Evolutionary conservation across 2,329 filamentous ascomycete species (phyloP).

Genomic region (Chaetomium olivaceum): DNA sequence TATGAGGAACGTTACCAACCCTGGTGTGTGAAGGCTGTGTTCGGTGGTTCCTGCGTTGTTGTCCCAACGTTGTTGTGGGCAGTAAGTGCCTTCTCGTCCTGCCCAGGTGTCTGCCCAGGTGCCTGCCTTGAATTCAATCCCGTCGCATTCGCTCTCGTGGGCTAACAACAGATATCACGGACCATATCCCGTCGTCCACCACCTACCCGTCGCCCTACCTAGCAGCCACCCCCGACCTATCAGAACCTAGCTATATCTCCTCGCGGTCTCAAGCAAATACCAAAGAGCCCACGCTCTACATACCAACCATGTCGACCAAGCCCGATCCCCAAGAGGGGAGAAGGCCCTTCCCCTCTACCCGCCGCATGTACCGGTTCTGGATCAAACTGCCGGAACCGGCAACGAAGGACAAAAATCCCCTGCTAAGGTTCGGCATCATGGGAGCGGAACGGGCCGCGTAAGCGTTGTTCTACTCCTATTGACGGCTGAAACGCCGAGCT

Average conservation of each 20-base stretch:
- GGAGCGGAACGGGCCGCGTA: constrained; percentile 45
- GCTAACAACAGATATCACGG: neutral
- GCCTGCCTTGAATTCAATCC: neutral
- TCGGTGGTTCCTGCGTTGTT: neutral
- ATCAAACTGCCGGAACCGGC: neutral
- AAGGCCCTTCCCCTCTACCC: neutral
- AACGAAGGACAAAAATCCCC: constrained; percentile 6
- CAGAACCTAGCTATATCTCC: neutral
- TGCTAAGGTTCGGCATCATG: constrained; percentile 44
- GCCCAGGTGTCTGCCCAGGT: too few relatives aligned
- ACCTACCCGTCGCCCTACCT: neutral
- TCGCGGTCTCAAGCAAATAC: neutral
- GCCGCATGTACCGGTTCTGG: neutral
- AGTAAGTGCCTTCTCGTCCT: too few relatives aligned
- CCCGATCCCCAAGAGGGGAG: neutral
- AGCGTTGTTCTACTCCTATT: constrained; percentile 23
- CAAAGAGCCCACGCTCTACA: neutral
- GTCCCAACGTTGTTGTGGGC: too few relatives aligned
- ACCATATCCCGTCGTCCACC: too few relatives aligned
- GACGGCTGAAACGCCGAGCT: neutral
- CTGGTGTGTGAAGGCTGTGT: neutral
- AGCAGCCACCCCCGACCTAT: neutral
- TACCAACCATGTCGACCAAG: neutral
- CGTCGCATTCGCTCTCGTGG: neutral
- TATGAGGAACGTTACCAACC: constrained; percentile 25